phyloP scores from a whole-genome alignment of 2,329 filamentous ascomycete species.

The Ophiostoma fasciatum region DNA sequence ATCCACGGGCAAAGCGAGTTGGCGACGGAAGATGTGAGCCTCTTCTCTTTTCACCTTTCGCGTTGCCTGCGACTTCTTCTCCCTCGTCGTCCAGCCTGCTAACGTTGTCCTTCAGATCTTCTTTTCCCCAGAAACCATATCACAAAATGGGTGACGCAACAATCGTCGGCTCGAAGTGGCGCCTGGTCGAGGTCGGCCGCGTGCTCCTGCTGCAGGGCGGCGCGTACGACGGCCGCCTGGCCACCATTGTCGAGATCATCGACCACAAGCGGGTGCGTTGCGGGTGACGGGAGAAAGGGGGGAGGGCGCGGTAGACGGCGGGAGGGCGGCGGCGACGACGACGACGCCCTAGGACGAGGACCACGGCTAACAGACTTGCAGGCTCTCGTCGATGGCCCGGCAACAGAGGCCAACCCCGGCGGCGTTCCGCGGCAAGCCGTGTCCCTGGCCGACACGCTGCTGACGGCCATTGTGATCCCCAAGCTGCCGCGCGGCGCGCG shows the following conservation, averaged over 20 bases:
- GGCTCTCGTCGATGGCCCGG: conserved; percentile 93
- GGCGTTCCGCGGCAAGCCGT: conserved; percentile 72
- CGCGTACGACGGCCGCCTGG: conserved; percentile 71
- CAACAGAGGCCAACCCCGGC: conserved; percentile 60
- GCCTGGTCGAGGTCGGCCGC: conserved; percentile 96
- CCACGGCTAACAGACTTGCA: too few relatives aligned
- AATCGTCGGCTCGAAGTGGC: conserved; percentile 75
- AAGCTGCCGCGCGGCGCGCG: conserved; percentile 77
- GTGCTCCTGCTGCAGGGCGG: conserved; percentile 81
- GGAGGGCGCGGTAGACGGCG: too few relatives aligned
- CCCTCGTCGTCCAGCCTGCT: too few relatives aligned
- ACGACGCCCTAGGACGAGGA: too few relatives aligned
- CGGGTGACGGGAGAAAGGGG: neutral
- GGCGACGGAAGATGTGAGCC: too few relatives aligned
- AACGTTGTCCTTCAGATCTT: neutral
- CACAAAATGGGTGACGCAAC: conserved; percentile 67
- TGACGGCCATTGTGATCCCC: conserved; percentile 78
- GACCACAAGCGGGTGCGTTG: conserved; percentile 99
- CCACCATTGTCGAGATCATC: conserved; percentile 96
- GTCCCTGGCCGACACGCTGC: conserved; percentile 66
- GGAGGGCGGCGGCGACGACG: too few relatives aligned
- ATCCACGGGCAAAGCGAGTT: too few relatives aligned
- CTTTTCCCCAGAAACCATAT: conserved; percentile 18
- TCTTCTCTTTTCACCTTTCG: too few relatives aligned
- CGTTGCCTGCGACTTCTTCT: too few relatives aligned